A percentile compares a stretch with the other conserved stretches of the same genome.
Conservation (phyloP, 176 grass and related monocot species). For the Chrysopogon serrulatus region DNA sequence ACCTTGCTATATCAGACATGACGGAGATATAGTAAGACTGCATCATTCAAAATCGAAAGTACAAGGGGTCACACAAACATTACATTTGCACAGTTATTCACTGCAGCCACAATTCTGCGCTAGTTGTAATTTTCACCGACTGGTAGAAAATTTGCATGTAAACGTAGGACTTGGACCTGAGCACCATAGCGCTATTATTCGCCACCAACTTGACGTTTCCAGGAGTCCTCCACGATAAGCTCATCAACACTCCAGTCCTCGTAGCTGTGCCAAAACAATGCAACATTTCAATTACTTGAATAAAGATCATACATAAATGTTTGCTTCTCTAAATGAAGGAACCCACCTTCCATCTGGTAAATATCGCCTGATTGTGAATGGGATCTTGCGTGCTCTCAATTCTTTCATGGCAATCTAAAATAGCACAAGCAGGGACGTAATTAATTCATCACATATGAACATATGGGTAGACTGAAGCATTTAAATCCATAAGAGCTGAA, state of each 20-base stretch:
- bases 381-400: slow-evolving; percentile 64
- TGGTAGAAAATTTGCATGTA: neutral
- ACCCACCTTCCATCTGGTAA: slow-evolving; percentile 77
- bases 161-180: neutral
- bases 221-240: slow-evolving; percentile 72
- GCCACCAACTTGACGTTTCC: slow-evolving; percentile 73
- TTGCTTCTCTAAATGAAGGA: neutral
- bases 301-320: neutral
- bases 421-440: neutral
- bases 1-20: too few relatives aligned
- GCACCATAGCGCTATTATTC: slow-evolving; percentile 18
- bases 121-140: neutral
- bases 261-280: slow-evolving; percentile 35
- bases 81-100: neutral
- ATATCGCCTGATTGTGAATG: slow-evolving; percentile 74
- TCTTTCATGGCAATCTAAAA: slow-evolving; percentile 88
- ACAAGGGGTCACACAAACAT: neutral
- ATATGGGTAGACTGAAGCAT: neutral
- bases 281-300: neutral
- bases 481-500: neutral
- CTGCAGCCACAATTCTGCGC: neutral
- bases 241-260: slow-evolving; percentile 71
- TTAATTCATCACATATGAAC: neutral
- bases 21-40: neutral
- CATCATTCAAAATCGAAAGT: neutral